Conservation (phyloP, 2,329 filamentous ascomycete genomes). For the Cladophialophora psammophila region DNA sequence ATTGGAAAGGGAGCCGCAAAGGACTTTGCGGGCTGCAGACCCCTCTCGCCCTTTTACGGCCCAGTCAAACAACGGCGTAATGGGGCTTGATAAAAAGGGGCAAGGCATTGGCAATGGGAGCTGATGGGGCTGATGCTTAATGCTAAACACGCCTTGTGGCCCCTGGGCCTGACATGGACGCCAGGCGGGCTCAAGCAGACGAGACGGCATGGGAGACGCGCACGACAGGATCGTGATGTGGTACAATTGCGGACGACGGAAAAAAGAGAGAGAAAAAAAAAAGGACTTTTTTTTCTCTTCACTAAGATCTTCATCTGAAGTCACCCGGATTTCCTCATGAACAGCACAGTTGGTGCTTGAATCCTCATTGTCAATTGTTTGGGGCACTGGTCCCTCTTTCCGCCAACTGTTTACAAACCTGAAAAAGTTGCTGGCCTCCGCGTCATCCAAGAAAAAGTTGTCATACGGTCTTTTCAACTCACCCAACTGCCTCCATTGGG, state of each 20-base stretch:
- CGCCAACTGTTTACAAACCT: constrained; percentile 7
- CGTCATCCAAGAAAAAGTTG: constrained; percentile 8
- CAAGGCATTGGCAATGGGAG: constrained; percentile 3
- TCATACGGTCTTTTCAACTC: constrained; percentile 4
- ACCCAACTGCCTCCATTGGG: background rate
- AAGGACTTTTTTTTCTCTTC: background rate
- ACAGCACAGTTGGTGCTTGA: background rate
- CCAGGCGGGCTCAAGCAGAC: background rate
- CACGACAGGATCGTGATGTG: background rate
- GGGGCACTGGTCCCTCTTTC: constrained; percentile 11
- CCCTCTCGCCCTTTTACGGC: constrained; percentile 2
- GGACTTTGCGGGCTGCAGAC: background rate
- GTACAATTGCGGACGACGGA: constrained; percentile 4
- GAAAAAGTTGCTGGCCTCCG: background rate
- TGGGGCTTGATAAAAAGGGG: constrained; percentile 3
- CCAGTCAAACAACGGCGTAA: constrained; percentile 16
- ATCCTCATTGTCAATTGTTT: constrained; percentile 6
- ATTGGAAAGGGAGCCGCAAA: constrained; percentile 13
- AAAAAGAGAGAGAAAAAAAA: background rate
- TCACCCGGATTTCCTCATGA: background rate
- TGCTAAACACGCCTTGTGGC: background rate
- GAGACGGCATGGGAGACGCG: background rate
- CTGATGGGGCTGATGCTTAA: constrained; percentile 1
- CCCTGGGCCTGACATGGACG: background rate
- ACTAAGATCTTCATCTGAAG: background rate